phyloP scores from a whole-genome alignment of 2,329 filamentous ascomycete species.

The Parascedosporium putredinis region DNA sequence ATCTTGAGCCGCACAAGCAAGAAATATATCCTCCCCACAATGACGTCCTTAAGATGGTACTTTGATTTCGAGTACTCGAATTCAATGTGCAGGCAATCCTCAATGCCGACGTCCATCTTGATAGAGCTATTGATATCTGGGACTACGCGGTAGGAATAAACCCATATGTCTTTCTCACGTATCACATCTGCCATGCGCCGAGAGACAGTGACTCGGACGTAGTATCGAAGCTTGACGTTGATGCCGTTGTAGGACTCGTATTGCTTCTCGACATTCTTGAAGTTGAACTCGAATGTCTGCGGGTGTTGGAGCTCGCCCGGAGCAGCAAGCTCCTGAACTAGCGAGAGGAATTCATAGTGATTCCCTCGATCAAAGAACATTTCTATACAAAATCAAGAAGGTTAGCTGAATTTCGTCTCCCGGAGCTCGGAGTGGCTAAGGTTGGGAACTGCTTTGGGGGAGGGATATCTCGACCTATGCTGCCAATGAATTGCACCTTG shows the following conservation, averaged over 20 bases:
- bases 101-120: constrained; percentile 99
- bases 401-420: too few species aligned
- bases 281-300: constrained; percentile 98
- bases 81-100: constrained; percentile 98
- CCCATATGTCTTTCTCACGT: constrained; percentile 98
- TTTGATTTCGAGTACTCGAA: constrained; percentile 99
- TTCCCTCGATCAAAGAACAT: constrained; percentile 99
- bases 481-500: constrained; percentile 99
- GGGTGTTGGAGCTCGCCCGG: constrained; percentile 97
- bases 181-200: constrained; percentile 96
- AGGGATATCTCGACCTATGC: constrained; percentile 76
- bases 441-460: neutral
- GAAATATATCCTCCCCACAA: constrained; percentile 98
- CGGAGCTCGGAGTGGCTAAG: neutral
- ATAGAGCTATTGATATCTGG: constrained; percentile 97
- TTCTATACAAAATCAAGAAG: constrained; percentile 43
- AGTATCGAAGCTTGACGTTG: constrained; percentile 98
- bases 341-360: constrained; percentile 96
- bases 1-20: constrained; percentile 95
- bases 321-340: constrained; percentile 92
- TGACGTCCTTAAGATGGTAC: constrained; percentile 98
- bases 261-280: constrained; percentile 99
- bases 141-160: constrained; percentile 95
- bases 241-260: constrained; percentile 99
- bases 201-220: constrained; percentile 91